Evolutionary conservation across 345 rosid genomes (phyloP), one percentile per base, ranked within the genome.

Genomic region (Pugionium cornutum): DNA sequence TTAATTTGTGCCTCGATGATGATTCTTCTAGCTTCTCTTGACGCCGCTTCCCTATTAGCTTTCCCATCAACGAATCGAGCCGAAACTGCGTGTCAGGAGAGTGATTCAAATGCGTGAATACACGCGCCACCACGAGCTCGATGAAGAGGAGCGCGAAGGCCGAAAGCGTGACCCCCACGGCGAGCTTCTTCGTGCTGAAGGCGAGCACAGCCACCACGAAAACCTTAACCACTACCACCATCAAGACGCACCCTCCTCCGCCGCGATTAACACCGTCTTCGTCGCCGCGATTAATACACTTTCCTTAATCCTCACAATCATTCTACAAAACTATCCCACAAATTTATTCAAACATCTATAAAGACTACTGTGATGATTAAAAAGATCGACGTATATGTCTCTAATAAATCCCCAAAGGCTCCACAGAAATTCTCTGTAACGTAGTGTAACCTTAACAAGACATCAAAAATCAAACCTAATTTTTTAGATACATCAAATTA

Each of bases 121-220:
- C 57, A 53, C 75, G 78, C 27, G 70, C 68, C 60, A 81, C 79
- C 7, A 69, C 74, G 32, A 61, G 40, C 67, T 87, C 95, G 9
- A 87, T 76, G 2, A 80, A 70, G 47, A 85, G 56, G 9, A 91
- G 87, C 0, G 75, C 31, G 31, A 83, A 80, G 9, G 96, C 87
- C 7, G 89, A 86, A 80, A 78, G 34, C 41, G 87, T 86, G 8
- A 91, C 66, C 30, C 85, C 91, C 6, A 84, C 62, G 55, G 79
- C 82, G 9, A 91, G 73, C 56, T 64, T 73, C 41, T 71, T 82
- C 40, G 81, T 74, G 58, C 89, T 79, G 58, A 86, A 73, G 26
- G 86, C 89, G 33, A 89, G 73, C 50, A 81, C 78, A 62, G 79
- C 75, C 67, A 79, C 83, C 58, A 82, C 46, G 32, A 84, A 73